Evolutionary conservation across 2,329 filamentous ascomycete genomes (phyloP).

Genomic region (Thielaviopsis euricoi): DNA sequence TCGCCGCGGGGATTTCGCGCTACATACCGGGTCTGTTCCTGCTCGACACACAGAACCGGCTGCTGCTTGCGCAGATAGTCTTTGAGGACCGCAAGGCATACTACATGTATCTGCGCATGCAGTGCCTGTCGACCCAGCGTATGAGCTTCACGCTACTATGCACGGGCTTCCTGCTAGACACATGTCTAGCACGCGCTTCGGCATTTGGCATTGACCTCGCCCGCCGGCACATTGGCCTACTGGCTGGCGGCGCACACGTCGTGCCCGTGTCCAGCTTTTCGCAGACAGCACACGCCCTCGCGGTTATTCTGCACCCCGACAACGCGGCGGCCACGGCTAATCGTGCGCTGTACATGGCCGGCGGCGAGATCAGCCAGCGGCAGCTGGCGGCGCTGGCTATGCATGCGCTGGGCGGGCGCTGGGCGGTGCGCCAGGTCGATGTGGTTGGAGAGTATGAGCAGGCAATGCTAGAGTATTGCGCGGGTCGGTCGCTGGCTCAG

Average conservation of each 20-base stretch:
- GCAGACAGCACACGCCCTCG: not conserved
- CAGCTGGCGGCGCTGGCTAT: not conserved
- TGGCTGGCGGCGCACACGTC: not conserved
- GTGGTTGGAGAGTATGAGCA: not conserved
- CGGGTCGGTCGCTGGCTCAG: not conserved
- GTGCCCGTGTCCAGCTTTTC: not conserved
- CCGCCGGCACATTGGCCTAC: not conserved
- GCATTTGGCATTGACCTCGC: not conserved
- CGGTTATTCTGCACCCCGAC: not conserved
- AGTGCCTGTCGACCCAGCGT: not conserved
- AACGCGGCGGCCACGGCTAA: not conserved
- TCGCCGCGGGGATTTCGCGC: not conserved
- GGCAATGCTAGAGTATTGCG: conserved; percentile 2
- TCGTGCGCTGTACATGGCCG: not conserved
- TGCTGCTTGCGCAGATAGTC: not conserved
- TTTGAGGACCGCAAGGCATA: not conserved
- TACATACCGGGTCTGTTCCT: not conserved
- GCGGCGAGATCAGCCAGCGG: not conserved
- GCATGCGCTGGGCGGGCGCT: not conserved
- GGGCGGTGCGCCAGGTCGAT: not conserved
- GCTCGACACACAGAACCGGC: not conserved
- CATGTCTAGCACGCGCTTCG: not conserved
- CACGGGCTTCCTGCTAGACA: not conserved
- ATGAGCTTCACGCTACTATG: conserved; percentile 1
- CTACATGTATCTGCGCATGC: not conserved